Percentiles rank a stretch among this genome's conserved stretches.
phyloP scores from a whole-genome alignment of 139 green algal genomes.

The Coelastrella sp. region DNA sequence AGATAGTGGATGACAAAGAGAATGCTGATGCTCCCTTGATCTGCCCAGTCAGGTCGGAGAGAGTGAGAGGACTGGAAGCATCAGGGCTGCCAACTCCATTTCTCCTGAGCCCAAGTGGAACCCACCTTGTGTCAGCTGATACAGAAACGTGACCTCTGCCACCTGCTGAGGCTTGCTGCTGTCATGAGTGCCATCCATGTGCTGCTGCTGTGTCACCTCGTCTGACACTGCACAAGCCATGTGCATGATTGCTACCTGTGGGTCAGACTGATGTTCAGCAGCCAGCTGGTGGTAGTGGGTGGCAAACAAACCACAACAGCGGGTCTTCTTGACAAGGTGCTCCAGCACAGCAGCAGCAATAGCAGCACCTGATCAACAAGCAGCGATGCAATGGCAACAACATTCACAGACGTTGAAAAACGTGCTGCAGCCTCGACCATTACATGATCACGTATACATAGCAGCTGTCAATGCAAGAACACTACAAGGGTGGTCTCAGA shows the following conservation, averaged over 20 bases:
- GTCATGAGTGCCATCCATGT: background rate
- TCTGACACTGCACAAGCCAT: conserved; percentile 86
- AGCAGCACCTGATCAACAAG: conserved; percentile 79
- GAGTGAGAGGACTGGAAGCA: too few relatives aligned
- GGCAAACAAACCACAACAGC: conserved; percentile 93
- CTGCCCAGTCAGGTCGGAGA: too few relatives aligned
- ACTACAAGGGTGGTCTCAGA: too few relatives aligned
- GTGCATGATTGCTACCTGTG: conserved; percentile 80
- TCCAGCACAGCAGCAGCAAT: conserved; percentile 94
- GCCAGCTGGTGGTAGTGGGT: conserved; percentile 97
- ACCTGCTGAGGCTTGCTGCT: conserved; percentile 37
- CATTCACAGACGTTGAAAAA: too few relatives aligned
- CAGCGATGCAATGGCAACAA: too few relatives aligned
- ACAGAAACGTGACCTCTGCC: conserved; percentile 94
- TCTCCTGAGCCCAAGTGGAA: background rate
- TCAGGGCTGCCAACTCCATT: too few relatives aligned
- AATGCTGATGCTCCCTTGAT: too few relatives aligned
- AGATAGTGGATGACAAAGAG: too few relatives aligned
- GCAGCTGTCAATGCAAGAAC: too few relatives aligned
- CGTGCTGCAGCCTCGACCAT: background rate
- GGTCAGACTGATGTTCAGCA: background rate
- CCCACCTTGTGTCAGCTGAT: conserved; percentile 74
- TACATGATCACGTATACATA: too few relatives aligned
- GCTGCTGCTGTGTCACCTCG: background rate
- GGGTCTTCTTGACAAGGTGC: conserved; percentile 72